Base-by-base conservation (phyloP, 352 stramenopile genomes). In the Phytophthora fragariae region DNA sequence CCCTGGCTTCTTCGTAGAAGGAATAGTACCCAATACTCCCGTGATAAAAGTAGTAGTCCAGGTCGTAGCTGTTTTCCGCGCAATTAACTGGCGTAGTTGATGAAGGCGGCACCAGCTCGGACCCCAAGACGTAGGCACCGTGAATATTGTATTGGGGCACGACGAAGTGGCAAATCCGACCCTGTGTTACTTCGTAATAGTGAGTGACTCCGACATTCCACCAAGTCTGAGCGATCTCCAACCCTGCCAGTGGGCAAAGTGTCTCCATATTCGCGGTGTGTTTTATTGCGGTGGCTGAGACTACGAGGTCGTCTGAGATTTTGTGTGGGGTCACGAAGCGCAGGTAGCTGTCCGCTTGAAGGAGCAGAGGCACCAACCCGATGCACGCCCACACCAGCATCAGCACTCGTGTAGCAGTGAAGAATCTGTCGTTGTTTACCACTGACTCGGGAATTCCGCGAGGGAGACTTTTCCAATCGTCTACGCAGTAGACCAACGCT, bases 41-140 rank as follows among this genome's bases (percentile, higher is more conserved):
- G 14, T 65, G 59, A 29, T 65, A 65, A 12, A 65, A 65, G 21
- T 66, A 65, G 29, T 73, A 61, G 31, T 73, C 41, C 12, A 73
- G 64, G n/a, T 58, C 60, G 19, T 68, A 73, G 37, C 53, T 47
- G 17, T 44, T 58, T 17, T 24, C 7, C 21, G 9, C n/a, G 21
- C 50, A 41, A 2, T 17, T 47, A 31, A 21, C 49, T n/a, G 49
- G 49, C 9, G 50, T 55, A 3, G 60, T 52, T 17, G 29, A 41
- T 14, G 49, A 54, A 3, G 15, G 21, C 27, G 4, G 14, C 19
- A 21, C 21, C 21, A 19, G 31, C 19, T 62, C 12, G 12, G 65
- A 53, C 27, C 35, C 62, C 2, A 67, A 15, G n/a, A 53, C 9
- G 19, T 73, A 68, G 8, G 27, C 35, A 29, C 65, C 58, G 10